Conservation (phyloP, 2,329 filamentous ascomycete species). For the Colletotrichum aenigma region DNA sequence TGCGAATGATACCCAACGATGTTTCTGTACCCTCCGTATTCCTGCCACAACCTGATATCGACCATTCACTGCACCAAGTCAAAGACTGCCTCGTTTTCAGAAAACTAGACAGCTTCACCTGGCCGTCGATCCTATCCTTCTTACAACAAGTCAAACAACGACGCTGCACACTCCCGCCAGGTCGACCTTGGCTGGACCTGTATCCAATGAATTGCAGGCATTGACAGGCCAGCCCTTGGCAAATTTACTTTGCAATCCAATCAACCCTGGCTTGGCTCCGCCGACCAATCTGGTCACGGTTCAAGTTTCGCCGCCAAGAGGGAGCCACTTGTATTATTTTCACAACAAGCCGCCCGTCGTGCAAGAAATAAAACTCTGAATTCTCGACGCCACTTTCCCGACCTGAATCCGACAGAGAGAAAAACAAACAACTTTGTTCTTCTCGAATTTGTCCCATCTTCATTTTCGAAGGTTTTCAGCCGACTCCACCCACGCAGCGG, state of each 20-base stretch:
- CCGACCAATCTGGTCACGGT: not conserved
- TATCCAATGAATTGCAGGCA: not conserved
- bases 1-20: not conserved
- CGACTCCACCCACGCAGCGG: not conserved
- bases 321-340: not conserved
- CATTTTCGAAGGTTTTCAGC: not conserved
- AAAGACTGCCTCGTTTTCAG: not conserved
- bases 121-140: not conserved
- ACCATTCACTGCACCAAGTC: not conserved
- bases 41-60: not conserved
- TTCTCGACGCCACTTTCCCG: not conserved
- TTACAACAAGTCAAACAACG: not conserved
- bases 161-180: not conserved
- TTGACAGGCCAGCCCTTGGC: not conserved
- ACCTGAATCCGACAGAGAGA: not conserved
- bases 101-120: not conserved
- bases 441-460: not conserved
- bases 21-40: not conserved
- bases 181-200: not conserved
- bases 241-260: not conserved
- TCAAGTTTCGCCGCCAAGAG: not conserved
- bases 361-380: not conserved
- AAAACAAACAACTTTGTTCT: not conserved
- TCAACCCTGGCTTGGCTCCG: conserved; percentile 2
- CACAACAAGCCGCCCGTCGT: not conserved